Percentiles rank a stretch among this genome's conserved stretches.
Conservation (phyloP, 768 basidiomycete genomes). For the Mycena haematopus region DNA sequence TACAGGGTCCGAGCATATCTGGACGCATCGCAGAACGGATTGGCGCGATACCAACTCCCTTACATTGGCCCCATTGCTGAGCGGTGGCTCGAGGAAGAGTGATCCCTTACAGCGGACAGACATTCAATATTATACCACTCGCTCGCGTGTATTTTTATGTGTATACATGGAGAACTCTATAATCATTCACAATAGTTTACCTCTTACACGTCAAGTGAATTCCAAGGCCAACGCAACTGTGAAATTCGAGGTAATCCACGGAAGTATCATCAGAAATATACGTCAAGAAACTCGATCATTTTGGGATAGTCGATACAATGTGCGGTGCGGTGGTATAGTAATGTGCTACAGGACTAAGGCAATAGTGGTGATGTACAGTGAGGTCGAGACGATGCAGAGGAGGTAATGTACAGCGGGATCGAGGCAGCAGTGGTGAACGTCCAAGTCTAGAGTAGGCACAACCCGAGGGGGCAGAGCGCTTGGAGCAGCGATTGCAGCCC, state of each 20-base stretch:
- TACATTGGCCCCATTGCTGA: slow-evolving; percentile 70
- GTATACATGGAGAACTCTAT: slow-evolving; percentile 15
- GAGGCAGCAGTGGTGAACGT: neutral
- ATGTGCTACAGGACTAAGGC: slow-evolving; percentile 24
- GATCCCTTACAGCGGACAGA: slow-evolving; percentile 10
- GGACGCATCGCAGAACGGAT: slow-evolving; percentile 56
- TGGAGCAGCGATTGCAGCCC: slow-evolving; percentile 39
- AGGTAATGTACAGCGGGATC: slow-evolving; percentile 2
- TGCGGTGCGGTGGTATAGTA: slow-evolving; percentile 33
- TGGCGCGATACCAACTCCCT: slow-evolving; percentile 68
- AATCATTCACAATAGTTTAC: slow-evolving; percentile 41
- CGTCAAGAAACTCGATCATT: slow-evolving; percentile 26
- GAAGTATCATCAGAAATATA: neutral
- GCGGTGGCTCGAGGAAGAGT: slow-evolving; percentile 71
- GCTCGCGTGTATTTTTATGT: slow-evolving; percentile 9
- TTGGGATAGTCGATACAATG: slow-evolving; percentile 41
- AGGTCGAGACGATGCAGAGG: neutral
- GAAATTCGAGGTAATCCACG: too few species aligned
- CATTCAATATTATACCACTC: slow-evolving; percentile 13
- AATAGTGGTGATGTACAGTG: slow-evolving; percentile 10
- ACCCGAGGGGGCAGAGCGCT: slow-evolving; percentile 22
- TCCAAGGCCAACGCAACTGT: too few species aligned
- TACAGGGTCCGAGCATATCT: slow-evolving; percentile 57
- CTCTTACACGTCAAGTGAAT: too few species aligned
- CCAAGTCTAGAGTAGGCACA: slow-evolving; percentile 20